Percentiles rank a stretch among this genome's conserved stretches.
Evolutionary conservation across 164 flowering plant species (phyloP).

Genomic region (Tetracentron sinense): DNA sequence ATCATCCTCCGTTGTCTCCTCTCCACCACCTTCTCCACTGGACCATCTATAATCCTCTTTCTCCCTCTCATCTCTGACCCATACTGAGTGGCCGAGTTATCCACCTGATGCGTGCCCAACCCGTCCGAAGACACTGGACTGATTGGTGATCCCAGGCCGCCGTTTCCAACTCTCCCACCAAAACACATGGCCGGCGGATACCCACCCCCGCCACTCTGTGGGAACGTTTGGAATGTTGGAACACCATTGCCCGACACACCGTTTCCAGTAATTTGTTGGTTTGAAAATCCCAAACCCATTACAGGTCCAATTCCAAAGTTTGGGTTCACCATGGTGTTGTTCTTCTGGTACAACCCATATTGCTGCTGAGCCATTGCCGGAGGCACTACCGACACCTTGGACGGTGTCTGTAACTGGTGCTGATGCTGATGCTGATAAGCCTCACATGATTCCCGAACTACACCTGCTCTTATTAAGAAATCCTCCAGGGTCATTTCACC

Average conservation of each 20-base stretch:
- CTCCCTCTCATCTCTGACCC: constrained; percentile 67
- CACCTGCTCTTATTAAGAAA: constrained; percentile 82
- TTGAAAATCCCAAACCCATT: constrained; percentile 22
- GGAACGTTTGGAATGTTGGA: constrained; percentile 23
- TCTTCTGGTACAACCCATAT: constrained; percentile 34
- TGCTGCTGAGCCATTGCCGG: constrained; percentile 19
- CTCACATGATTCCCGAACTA: constrained; percentile 49
- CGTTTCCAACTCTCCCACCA: constrained; percentile 30
- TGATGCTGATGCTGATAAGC: constrained; percentile 11
- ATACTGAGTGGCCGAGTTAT: constrained; percentile 32
- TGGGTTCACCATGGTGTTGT: constrained; percentile 19
- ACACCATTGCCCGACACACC: constrained; percentile 13
- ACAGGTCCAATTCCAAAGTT: constrained; percentile 27
- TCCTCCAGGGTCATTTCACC: constrained; percentile 99
- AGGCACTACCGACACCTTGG: constrained; percentile 9
- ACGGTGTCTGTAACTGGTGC: constrained; percentile 19
- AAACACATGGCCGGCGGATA: constrained; percentile 36
- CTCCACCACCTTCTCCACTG: constrained; percentile 90
- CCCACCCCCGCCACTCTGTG: constrained; percentile 23
- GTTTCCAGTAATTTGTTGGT: constrained; percentile 10
- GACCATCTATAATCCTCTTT: constrained; percentile 68
- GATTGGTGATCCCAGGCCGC: constrained; percentile 43
- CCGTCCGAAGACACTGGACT: constrained; percentile 79
- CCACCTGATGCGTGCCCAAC: constrained; percentile 39
- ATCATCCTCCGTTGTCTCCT: constrained; percentile 94